Base-by-base conservation (phyloP, 2,329 filamentous ascomycete species). In the Passalora sequoiae region DNA sequence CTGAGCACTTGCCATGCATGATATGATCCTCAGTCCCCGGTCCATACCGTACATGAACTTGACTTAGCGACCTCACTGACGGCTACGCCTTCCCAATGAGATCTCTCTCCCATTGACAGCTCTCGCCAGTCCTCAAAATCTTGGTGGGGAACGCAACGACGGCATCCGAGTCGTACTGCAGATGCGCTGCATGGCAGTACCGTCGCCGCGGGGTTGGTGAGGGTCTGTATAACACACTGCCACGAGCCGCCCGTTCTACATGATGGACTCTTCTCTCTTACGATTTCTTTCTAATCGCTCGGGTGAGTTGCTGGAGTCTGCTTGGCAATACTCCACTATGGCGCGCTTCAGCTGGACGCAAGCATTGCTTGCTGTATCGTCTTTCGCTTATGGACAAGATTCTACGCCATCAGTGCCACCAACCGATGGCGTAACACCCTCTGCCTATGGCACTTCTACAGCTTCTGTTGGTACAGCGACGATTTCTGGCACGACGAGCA, bases 401-500 rank as follows among this genome's bases (percentile, higher is more conserved):
- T 43, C 45, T 15, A 49, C 51, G 2, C 45, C 49, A 15, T 55
- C 47, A 7, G 25, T 44, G 12, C 28, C 39, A 13, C 28, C 39
- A 13, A 47, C 48, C 15, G 52, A 59, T 44, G 53, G 54, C 27
- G 28, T 58, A 30, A 46, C 43, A 13, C 37, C 44, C 9, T 33
- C 47, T 10, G 44, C 46, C 8, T 43, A 47, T 33, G 49, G 40
- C 15, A 40, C 49, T 1, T 37, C 51, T 3, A 50, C 54, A 15
- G 47, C 38, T 15, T 47, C 50, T 2, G 42, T 52, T 19, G 54
- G 43, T 10, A 59, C 56, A 6, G 56, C 56, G 10, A 57, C 56
- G 8, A 37, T 61, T 21, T 57, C 56, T 37, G 61, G 59, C 9
- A 53, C 56, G 10, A 47, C 56, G 3, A 60, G 53, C 22, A 60